These are phyloP conservation scores for Solanum stenotomum DNA, from an alignment of 257 asterid genomes.

Conservation along the genomic window DNA sequence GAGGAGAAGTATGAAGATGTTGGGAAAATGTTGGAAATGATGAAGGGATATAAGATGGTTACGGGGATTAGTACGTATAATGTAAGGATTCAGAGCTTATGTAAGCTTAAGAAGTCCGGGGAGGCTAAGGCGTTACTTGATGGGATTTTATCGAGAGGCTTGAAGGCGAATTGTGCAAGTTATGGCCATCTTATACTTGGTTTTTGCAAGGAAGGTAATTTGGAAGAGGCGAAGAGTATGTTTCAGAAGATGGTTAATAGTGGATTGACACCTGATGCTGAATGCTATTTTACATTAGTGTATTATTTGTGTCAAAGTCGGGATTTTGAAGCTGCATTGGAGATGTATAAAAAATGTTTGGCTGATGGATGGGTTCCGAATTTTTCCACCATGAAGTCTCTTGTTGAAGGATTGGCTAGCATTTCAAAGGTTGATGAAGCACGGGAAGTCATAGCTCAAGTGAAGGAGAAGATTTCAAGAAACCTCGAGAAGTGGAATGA, in stretches of 20 bases:
- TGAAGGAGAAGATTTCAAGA: conserved; percentile 49
- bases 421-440: conserved; percentile 57
- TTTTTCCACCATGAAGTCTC: conserved; percentile 53
- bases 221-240: conserved; percentile 49
- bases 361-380: conserved; percentile 62
- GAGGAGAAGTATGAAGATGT: conserved; percentile 60
- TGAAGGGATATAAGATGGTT: conserved; percentile 35
- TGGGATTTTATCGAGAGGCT: conserved; percentile 43
- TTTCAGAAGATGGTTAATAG: conserved; percentile 38
- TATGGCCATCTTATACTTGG: conserved; percentile 63
- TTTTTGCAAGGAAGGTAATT: conserved; percentile 48
- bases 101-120: conserved; percentile 48
- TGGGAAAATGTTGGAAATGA: conserved; percentile 52
- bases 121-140: conserved; percentile 79
- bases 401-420: conserved; percentile 64
- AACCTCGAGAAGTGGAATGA: conserved; percentile 53
- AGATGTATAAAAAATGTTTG: conserved; percentile 39
- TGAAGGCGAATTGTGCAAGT: conserved; percentile 45
- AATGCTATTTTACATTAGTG: conserved; percentile 56
- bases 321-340: conserved; percentile 56
- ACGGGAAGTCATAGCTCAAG: conserved; percentile 32
- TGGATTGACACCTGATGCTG: conserved; percentile 35
- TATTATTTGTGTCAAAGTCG: conserved; percentile 44
- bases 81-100: conserved; percentile 58
- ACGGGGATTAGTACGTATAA: conserved; percentile 51